Base-by-base conservation (phyloP, 148 eudicot species). In the Diospyros lotus region DNA sequence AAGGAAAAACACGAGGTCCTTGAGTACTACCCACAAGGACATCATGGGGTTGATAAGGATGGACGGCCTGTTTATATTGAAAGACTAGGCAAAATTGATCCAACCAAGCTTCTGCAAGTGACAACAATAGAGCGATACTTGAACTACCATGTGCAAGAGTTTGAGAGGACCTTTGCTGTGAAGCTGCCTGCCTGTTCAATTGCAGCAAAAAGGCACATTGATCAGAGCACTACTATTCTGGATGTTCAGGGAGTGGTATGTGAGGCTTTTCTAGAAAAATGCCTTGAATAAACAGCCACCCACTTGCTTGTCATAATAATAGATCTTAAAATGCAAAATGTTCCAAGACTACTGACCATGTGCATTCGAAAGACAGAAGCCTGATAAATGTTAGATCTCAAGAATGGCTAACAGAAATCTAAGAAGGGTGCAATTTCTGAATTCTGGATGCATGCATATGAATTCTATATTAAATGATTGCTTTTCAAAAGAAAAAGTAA, bases 171-270 rank as follows among this genome's bases (percentile, higher is more conserved):
- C 18, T 87, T 89, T 59, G 81, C 70, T 28, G 77, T 81, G 15
- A 94, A 88, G 80, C 87, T 89, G 76, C 97, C 98, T 6, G 90
- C 98, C 58, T 94, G 98, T 75, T 88, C 94, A 0, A 85, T 94
- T 78, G 88, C 95, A 50, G 97, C 98, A 58, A 91, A 87, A 73
- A 90, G 80, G 68, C 94, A 87, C 76, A 84, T 94, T 39, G 94
- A 94, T 76, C 96, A 91, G 66, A 91, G 98, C 86, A 94, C 97
- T 50, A 88, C 94, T 64, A 88, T 94, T 77, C 83, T 91, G 81
- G 98, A 91, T 88, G 98, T 91, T 69, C 91, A 89, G 75, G 98
- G 98, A 84, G 98, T 93, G 91, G 98, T 93, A 84, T 59, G 84
- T 65, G 11, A 67, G 11, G 1, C 7, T 54, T 14, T n/a, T 69